Percentiles rank a stretch among this genome's conserved stretches.
phyloP scores from a whole-genome alignment of 164 flowering plant species.

The Houttuynia cordata region DNA sequence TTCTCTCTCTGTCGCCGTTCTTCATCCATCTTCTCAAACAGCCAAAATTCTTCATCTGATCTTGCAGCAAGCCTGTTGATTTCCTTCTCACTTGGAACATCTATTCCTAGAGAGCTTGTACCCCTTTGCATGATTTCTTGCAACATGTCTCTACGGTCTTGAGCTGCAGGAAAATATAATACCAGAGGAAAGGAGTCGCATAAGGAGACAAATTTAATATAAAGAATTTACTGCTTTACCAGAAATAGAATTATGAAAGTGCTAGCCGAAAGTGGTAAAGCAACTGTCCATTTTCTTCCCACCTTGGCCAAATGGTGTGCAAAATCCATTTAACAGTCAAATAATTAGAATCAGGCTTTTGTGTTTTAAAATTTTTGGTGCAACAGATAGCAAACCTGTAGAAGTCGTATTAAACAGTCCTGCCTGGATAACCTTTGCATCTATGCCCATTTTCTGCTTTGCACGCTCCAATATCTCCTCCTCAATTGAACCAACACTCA shows the following conservation, averaged over 20 bases:
- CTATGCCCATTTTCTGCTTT: conserved; percentile 97
- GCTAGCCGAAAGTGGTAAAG: not conserved
- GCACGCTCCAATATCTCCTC: conserved; percentile 96
- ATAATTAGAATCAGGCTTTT: not conserved
- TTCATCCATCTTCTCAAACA: conserved; percentile 97
- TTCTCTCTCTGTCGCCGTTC: conserved; percentile 76
- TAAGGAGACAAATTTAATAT: not conserved
- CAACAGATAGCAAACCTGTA: conserved; percentile 50
- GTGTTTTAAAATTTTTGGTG: not conserved
- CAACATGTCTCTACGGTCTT: conserved; percentile 83
- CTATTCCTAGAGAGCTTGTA: conserved; percentile 78
- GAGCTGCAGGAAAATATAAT: conserved; percentile 42
- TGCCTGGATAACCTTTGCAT: conserved; percentile 98
- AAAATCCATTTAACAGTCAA: not conserved
- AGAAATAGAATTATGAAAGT: no score
- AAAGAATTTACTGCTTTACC: not conserved
- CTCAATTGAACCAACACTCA: conserved; percentile 96
- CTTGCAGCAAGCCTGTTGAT: conserved; percentile 94
- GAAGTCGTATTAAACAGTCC: conserved; percentile 97
- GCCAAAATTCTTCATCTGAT: conserved; percentile 79
- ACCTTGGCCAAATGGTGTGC: not conserved
- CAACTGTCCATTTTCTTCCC: not conserved
- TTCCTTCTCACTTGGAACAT: conserved; percentile 97
- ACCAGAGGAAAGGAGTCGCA: not conserved
- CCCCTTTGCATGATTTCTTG: conserved; percentile 93